Base-by-base conservation (phyloP, 2,329 filamentous ascomycete genomes). In the Apiospora arundinis region DNA sequence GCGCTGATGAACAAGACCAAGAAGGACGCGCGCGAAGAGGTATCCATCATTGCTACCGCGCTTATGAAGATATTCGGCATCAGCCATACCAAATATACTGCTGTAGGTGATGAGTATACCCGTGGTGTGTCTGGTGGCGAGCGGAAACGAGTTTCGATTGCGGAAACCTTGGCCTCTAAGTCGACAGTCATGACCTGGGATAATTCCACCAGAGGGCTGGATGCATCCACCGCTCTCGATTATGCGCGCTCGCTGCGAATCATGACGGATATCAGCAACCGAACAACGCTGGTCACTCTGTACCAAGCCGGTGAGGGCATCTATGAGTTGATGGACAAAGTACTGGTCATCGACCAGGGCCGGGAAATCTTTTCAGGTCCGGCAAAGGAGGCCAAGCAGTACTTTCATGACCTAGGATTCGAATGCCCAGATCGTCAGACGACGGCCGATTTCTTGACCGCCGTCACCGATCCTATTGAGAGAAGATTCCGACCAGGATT, bases 121-220 rank as follows among this genome's bases (percentile, higher is more conserved):
- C 89, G 92, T 66, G 93, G 93, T 79, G 91, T 95, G 0, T 93
- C 91, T 66, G 93, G 93, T 76, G 93, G 93, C 71, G 93, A 96
- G 82, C 84, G 93, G 48, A 95, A 95, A 80, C 91, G 93, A 77
- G 93, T 94, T 11, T 92, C 90, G 28, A 94, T 95, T 74, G 92
- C 92, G 1, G 93, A 95, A 81, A 93, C 92, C 0, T 82, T 95
- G 28, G 91, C 92, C 5, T 92, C 92, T 8, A 92, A 93, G 79
- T 90, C 90, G 0, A 90, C 91, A 0, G 91, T 95, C 1, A 90
- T 93, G 45, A 92, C 91, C 73, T 95, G 92, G 92, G 93, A 95
- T 75, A 95, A 95, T 79, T 92, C 89, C 0, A 95, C 93, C 0
- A 86, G 93, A 67, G 93, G 93, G n/a, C 84, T 95, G 0, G 93